Evolutionary conservation across 1,284 basidiomycete genomes (phyloP).

Genomic region (Exobasidium cylindrosporum): DNA sequence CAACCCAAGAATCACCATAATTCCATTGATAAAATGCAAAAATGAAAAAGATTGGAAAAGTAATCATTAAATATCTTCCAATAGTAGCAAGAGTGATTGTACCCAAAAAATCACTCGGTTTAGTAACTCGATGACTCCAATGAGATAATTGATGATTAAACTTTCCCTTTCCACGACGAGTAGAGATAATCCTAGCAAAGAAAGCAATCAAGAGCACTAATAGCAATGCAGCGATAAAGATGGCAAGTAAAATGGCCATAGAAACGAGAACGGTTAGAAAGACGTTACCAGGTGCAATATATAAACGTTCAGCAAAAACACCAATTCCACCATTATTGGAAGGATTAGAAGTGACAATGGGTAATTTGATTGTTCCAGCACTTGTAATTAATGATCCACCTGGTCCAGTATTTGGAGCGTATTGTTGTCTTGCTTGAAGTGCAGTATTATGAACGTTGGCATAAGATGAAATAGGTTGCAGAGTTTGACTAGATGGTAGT

Average conservation of each 20-base stretch:
- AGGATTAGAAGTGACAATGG: slow-evolving; percentile 26
- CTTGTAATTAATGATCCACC: slow-evolving; percentile 35
- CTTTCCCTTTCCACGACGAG: not conserved
- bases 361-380: slow-evolving; percentile 23
- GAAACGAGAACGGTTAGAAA: slow-evolving; percentile 50
- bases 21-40: slow-evolving; percentile 51
- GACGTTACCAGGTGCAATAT: slow-evolving; percentile 43
- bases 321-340: slow-evolving; percentile 33
- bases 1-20: slow-evolving; percentile 44
- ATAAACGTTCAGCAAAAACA: slow-evolving; percentile 37
- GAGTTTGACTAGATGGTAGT: not conserved
- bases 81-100: slow-evolving; percentile 7
- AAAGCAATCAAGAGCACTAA: slow-evolving; percentile 22
- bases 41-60: slow-evolving; percentile 32
- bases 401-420: slow-evolving; percentile 50
- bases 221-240: slow-evolving; percentile 26
- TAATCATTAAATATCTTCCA: slow-evolving; percentile 12
- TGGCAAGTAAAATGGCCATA: slow-evolving; percentile 37
- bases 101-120: slow-evolving; percentile 14
- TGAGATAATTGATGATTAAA: not conserved
- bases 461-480: not conserved
- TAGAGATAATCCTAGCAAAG: slow-evolving; percentile 7
- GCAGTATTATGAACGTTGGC: not conserved
- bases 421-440: slow-evolving; percentile 23
- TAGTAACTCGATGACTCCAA: slow-evolving; percentile 12